These are phyloP conservation scores for Castanea mollissima DNA, from an alignment of 306 rosid genomes.

Conservation along the genomic window DNA sequence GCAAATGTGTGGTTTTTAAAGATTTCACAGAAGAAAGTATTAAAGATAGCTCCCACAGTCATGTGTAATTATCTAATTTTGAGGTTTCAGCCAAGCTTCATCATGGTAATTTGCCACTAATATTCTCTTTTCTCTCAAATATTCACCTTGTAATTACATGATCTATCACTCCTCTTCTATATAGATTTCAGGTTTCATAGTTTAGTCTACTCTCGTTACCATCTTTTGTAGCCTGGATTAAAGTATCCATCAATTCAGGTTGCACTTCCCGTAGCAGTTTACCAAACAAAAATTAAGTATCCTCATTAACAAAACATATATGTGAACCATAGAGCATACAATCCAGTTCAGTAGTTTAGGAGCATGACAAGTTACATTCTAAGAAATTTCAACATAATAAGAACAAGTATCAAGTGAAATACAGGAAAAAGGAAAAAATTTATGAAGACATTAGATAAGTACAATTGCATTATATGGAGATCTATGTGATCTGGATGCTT, in stretches of 20 bases:
- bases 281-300: constrained; percentile 39
- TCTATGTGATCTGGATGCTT: neutral
- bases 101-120: constrained; percentile 14
- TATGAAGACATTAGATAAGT: neutral
- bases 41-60: constrained; percentile 6
- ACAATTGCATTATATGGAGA: neutral
- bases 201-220: constrained; percentile 39
- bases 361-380: neutral
- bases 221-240: constrained; percentile 70
- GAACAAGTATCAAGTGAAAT: neutral
- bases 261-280: constrained; percentile 67
- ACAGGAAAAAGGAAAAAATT: neutral
- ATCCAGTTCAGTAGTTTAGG: neutral
- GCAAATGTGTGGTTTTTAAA: constrained; percentile 51
- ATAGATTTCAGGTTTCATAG: constrained; percentile 17
- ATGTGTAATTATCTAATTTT: constrained; percentile 37
- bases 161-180: constrained; percentile 32
- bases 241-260: constrained; percentile 77
- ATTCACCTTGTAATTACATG: constrained; percentile 28
- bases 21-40: constrained; percentile 35
- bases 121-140: neutral
- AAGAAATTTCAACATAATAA: neutral
- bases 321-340: neutral
- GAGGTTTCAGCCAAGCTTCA: constrained; percentile 27
- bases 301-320: constrained; percentile 23